Evolutionary conservation across 176 grass and related monocot species (phyloP).

Genomic region (Metroxylon sagu): DNA sequence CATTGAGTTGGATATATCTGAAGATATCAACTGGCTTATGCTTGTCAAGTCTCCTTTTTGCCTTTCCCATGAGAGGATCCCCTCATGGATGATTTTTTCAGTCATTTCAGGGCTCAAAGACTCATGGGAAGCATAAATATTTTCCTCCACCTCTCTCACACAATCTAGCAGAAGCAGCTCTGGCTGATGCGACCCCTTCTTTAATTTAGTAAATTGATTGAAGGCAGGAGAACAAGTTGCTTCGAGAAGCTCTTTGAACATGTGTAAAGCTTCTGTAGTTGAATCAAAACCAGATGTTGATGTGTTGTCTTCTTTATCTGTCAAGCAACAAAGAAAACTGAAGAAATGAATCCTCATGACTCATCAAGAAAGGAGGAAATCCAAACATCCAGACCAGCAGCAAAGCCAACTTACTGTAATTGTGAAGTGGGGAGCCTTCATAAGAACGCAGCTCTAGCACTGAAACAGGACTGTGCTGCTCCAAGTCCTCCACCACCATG

Average conservation of each 20-base stretch:
- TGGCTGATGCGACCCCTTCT: constrained; percentile 8
- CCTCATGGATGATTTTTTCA: neutral
- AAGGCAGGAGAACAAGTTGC: constrained; percentile 41
- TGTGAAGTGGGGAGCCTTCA: constrained; percentile 35
- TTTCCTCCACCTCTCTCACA: neutral
- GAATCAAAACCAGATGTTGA: constrained; percentile 5
- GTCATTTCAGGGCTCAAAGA: neutral
- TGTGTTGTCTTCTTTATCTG: constrained; percentile 24
- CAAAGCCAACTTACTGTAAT: constrained; percentile 10
- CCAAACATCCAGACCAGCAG: no score
- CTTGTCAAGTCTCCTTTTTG: neutral
- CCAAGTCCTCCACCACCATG: constrained; percentile 27
- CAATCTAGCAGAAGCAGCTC: neutral
- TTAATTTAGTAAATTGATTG: constrained; percentile 23
- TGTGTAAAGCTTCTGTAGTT: constrained; percentile 31
- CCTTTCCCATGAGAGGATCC: neutral
- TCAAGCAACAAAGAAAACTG: no score
- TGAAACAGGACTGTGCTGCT: constrained; percentile 74
- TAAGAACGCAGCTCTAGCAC: constrained; percentile 59
- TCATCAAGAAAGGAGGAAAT: no score
- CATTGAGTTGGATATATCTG: constrained; percentile 4
- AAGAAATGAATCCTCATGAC: no score
- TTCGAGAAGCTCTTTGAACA: constrained; percentile 59
- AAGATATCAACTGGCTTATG: constrained; percentile 2
- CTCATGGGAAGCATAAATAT: neutral